Evolutionary conservation across 2,329 filamentous ascomycete genomes (phyloP), one percentile per base, ranked within the genome.

Genomic region (Ambrosiella beaveri): DNA sequence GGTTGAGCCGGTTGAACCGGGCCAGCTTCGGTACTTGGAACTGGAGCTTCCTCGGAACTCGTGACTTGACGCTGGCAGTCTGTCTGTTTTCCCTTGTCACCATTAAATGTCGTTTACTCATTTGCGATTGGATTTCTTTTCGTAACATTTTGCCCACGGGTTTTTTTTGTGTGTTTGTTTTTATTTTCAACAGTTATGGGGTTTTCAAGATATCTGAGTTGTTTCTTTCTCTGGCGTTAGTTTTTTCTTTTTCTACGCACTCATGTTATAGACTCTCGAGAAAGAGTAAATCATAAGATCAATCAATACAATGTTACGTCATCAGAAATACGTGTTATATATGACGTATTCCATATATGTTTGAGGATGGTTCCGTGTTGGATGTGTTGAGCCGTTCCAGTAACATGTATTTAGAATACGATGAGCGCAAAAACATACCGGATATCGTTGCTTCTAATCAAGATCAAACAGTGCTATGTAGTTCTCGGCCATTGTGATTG

Each of bases 71-170:
- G 50, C 45, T 38, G 52, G 56, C 49, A 54, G 58, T 59, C 54
- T 27, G 13, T 54, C 19, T 49, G 53, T 47, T 57, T 59, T 50
- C 17, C 54, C 17, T 49, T 27, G 8, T 53, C 40, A 40, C 50
- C 54, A 39, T 56, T 51, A 54, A 51, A 54, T 40, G 50, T 39
- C 54, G 41, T 57, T 41, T 50, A 57, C 44, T 49, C 27, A 57
- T 61, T 56, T 66, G 64, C 61, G 54, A 60, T 53, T 56, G 52
- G 38, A 41, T 60, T 59, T 56, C 38, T 54, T 19, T 59, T 57
- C 3, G 36, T 49, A 8, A 17, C 45, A 38, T 38, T 15, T 55
- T 58, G 36, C 49, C 38, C 38, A 27, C 35, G 17, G 36, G 35
- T 39, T 35, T 47, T 37, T 50, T 35, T 37, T 37, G 11, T 51